Evolutionary conservation across 345 rosid species (phyloP).

Genomic region (Eutrema japonicum): DNA sequence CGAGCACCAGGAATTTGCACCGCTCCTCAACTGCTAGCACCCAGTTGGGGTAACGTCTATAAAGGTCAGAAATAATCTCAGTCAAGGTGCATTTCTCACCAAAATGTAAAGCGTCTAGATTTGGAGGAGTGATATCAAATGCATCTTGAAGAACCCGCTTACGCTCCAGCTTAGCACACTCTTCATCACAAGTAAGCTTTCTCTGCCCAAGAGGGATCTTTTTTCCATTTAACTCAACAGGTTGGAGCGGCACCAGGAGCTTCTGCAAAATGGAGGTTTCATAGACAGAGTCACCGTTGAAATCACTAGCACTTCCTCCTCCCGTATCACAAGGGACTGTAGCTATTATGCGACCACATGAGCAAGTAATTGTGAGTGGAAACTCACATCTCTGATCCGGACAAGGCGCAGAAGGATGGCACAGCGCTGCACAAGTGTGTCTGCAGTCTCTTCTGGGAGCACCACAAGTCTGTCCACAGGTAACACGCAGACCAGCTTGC

Average conservation of each 20-base stretch:
- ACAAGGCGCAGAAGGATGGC: slow-evolving; percentile 76
- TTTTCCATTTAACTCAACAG: slow-evolving; percentile 57
- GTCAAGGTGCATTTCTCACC: slow-evolving; percentile 63
- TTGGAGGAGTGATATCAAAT: slow-evolving; percentile 72
- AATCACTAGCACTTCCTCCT: slow-evolving; percentile 59
- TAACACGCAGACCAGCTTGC: slow-evolving; percentile 50
- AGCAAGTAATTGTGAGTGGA: slow-evolving; percentile 68
- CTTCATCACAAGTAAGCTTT: slow-evolving; percentile 78
- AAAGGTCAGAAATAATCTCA: slow-evolving; percentile 66
- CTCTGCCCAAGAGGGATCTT: slow-evolving; percentile 79
- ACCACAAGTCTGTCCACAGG: slow-evolving; percentile 87
- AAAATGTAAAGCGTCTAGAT: slow-evolving; percentile 77
- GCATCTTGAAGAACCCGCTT: slow-evolving; percentile 85
- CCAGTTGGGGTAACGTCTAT: slow-evolving; percentile 85
- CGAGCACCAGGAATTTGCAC: slow-evolving; percentile 77
- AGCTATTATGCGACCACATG: slow-evolving; percentile 70
- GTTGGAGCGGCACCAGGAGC: slow-evolving; percentile 68
- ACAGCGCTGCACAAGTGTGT: slow-evolving; percentile 65
- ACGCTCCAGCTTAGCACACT: slow-evolving; percentile 79
- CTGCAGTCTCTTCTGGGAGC: slow-evolving; percentile 85
- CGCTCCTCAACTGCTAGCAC: slow-evolving; percentile 83
- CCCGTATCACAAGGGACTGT: slow-evolving; percentile 80
- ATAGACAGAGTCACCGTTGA: slow-evolving; percentile 52
- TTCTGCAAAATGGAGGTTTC: slow-evolving; percentile 71
- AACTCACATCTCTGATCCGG: slow-evolving; percentile 81